Evolutionary conservation across 768 basidiomycete species (phyloP), one percentile per base, ranked within the genome.

Genomic region (Pisolithus sp.): DNA sequence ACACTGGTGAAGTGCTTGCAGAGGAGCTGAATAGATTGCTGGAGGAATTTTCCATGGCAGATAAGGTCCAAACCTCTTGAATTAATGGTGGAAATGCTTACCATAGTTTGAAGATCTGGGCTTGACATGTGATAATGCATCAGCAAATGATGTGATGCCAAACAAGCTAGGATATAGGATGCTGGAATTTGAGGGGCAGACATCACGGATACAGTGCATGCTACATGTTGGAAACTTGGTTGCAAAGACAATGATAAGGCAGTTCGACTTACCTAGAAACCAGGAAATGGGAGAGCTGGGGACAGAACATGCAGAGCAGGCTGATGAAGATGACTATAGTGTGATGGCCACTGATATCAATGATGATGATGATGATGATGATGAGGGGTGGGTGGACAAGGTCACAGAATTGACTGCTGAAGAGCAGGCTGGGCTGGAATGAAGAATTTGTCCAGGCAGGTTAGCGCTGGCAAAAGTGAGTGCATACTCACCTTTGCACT

Each of bases 1-100:
- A 77, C 52, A 56, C 61, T 0, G 68, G 73, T 2, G n/a, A 59
- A 1, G 66, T 66, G 18, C 60, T 76, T 12, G 72, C 73, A 0
- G 38, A 24, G 0, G 72, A 62, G 5, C 72, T 75, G 50, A 56
- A 54, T 2, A 28, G 54, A 4, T 59, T 74, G 8, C 61, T 75
- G 4, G 39, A 68, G 1, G 68, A 68, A 1, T 77, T 67, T 51
- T 67, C 67, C 0, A 66, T 73, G 24, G 46, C 38, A 2, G 42
- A 67, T 12, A 72, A 72, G 68, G 70, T 71, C 4, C 55, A 4
- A 21, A 7, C 18, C 9, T 2, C 2, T 5, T 12, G 21, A 43
- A 3, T 13, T 13, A 43, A 20, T n/a, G 21, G 18, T 1, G 41
- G 30, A 30, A 30, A 30, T 30, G 30, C 30, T 30, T 30, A 30